phyloP scores from a whole-genome alignment of 192 early-diverging fungal genomes.

The Umbelopsis sp. region DNA sequence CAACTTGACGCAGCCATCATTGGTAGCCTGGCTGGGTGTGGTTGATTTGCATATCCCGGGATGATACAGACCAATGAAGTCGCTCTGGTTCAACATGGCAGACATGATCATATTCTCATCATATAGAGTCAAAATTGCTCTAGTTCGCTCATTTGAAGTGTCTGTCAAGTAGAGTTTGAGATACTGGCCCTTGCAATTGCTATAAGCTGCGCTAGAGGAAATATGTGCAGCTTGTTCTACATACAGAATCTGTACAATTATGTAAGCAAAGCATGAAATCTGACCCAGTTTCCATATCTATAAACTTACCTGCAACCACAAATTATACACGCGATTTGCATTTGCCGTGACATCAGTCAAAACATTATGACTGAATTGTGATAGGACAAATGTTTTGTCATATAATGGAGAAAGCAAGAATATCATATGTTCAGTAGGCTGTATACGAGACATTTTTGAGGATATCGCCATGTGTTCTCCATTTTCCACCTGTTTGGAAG shows the following conservation, averaged over 20 bases:
- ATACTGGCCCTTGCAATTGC: neutral
- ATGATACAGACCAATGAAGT: slow-evolving; percentile 30
- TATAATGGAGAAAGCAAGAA: slow-evolving; percentile 1
- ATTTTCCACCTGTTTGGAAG: neutral
- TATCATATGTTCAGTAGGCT: slow-evolving; percentile 16
- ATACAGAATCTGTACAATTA: neutral
- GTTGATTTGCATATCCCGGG: slow-evolving; percentile 7
- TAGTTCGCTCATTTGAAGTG: slow-evolving; percentile 1
- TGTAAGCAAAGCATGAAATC: neutral
- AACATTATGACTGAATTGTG: slow-evolving; percentile 13
- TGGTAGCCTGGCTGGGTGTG: slow-evolving; percentile 1
- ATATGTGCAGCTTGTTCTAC: slow-evolving; percentile 21
- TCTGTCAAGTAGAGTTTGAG: slow-evolving; percentile 22
- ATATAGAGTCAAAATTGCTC: slow-evolving; percentile 23
- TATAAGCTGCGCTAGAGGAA: neutral
- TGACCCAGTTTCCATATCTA: neutral
- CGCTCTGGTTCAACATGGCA: slow-evolving; percentile 19
- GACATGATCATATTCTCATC: slow-evolving; percentile 24
- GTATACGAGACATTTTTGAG: neutral
- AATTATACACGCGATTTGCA: neutral
- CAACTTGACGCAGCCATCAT: slow-evolving; percentile 11
- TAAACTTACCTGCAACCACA: slow-evolving; percentile 28
- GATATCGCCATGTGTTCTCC: neutral
- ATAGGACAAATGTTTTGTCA: slow-evolving; percentile 21
- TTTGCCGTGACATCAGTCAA: neutral